Conservation (phyloP, 2,329 filamentous ascomycete genomes). For the Dothistroma pini region DNA sequence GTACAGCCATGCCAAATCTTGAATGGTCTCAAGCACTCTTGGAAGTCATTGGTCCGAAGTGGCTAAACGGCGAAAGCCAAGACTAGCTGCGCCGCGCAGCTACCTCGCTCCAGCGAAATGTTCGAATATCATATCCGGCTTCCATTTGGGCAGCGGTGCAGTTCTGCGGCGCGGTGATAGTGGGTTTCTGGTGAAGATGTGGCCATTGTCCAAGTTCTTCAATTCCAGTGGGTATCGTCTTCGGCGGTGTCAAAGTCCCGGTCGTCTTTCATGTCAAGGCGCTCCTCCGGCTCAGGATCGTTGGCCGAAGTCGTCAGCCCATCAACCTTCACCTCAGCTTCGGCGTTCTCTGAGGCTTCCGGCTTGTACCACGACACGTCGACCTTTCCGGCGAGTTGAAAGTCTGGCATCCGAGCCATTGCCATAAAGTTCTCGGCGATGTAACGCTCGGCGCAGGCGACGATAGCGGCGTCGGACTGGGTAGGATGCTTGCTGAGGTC, state of each 20-base stretch:
- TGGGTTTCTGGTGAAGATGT: background rate
- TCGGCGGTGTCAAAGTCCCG: conserved; percentile 19
- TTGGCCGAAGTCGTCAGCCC: background rate
- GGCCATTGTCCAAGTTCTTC: background rate
- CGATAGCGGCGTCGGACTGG: conserved; percentile 37
- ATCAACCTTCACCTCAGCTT: conserved; percentile 6
- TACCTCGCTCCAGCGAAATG: background rate
- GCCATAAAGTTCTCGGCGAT: conserved; percentile 59
- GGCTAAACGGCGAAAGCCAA: conserved; percentile 4
- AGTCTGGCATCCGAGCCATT: conserved; percentile 30
- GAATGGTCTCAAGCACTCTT: conserved; percentile 4
- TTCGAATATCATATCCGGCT: background rate
- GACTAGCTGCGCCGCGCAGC: conserved; percentile 5
- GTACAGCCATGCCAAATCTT: conserved; percentile 3
- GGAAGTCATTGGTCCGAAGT: background rate
- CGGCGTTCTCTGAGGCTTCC: conserved; percentile 1
- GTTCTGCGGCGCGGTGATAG: background rate
- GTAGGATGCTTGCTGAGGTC: conserved; percentile 39
- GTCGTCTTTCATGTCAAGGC: background rate
- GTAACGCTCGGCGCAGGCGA: conserved; percentile 45
- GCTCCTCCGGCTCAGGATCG: background rate
- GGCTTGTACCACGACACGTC: conserved; percentile 58
- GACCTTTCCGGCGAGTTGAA: conserved; percentile 62
- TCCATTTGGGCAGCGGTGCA: background rate
- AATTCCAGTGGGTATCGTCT: conserved; percentile 26